Evolutionary conservation across 257 asterid species (phyloP).

Genomic region (Forsythia suspensa): DNA sequence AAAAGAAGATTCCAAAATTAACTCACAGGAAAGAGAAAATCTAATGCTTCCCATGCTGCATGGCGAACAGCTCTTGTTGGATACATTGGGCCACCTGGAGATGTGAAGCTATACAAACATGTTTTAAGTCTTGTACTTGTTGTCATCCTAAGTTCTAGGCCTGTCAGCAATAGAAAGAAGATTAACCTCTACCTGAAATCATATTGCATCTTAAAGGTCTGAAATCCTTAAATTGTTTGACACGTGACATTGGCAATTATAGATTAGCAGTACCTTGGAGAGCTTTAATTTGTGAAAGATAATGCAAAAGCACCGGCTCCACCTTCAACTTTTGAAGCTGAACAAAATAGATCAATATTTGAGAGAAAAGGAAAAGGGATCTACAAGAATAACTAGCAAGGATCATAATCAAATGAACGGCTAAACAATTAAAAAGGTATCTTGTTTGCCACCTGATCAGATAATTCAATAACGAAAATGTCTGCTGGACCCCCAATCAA

Average conservation of each 20-base stretch:
- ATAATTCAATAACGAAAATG: slow-evolving; percentile 73
- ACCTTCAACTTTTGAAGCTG: slow-evolving; percentile 96
- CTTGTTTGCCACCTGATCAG: slow-evolving; percentile 73
- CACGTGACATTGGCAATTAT: slow-evolving; percentile 1
- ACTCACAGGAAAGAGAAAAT: slow-evolving; percentile 92
- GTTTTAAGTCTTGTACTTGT: slow-evolving; percentile 90
- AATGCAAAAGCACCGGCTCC: slow-evolving; percentile 94
- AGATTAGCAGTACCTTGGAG: slow-evolving; percentile 58
- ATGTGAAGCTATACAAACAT: slow-evolving; percentile 92
- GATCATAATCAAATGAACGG: neutral
- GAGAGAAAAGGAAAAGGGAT: neutral
- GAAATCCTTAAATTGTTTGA: neutral
- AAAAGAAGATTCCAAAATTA: neutral
- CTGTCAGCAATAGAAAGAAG: slow-evolving; percentile 37
- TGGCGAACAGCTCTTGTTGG: slow-evolving; percentile 98
- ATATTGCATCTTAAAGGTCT: neutral
- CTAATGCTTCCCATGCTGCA: slow-evolving; percentile 94
- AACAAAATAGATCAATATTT: slow-evolving; percentile 8
- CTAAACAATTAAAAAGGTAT: neutral
- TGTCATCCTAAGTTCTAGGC: slow-evolving; percentile 81
- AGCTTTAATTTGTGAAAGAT: slow-evolving; percentile 71
- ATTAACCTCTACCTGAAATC: neutral
- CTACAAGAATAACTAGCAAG: neutral
- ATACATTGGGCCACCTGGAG: slow-evolving; percentile 98
- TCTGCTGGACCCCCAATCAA: slow-evolving; percentile 77